Evolutionary conservation across 805 yeast genomes (phyloP), one percentile per base, ranked within the genome.

Genomic region (Cyberlindnera sargentensis): DNA sequence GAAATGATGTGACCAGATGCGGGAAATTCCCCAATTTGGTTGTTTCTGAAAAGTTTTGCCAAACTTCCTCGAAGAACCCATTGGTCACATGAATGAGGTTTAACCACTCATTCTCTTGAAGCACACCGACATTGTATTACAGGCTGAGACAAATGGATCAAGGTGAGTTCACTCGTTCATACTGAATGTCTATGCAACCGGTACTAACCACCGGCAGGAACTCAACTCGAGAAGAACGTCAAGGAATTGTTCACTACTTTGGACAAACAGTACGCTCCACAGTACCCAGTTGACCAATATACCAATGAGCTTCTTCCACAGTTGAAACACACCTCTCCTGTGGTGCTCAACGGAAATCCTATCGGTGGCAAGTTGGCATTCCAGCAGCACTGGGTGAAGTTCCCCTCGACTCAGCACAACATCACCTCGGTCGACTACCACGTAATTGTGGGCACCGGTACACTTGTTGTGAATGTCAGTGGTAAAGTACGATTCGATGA

Each of bases 401-500:
- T 74, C 23, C 85, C 86, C 5, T 55, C 63, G 11, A 70, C 88
- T 1, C 79, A 75, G 45, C 93, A 84, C 56, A 77, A 69, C 42
- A 56, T 83, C 34, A 75, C 78, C n/a, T 74, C 80, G 9, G 70
- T 73, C 42, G 91, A 84, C 57, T 72, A 77, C 38, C 93, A 84
- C 55, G 64, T 76, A 45, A 72, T 84, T 8, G 85, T 85, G 0
- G 86, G 86, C 1, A 70, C 84, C 0, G 79, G 78, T 1, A 67
- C 74, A 1, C 59, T 70, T 33, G 68, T 82, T 6, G 68, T 80
- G 28, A 72, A 71, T 44, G 63, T 77, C 11, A 67, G 69, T 41
- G 66, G 77, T 11, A 84, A 82, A 58, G 84, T 84, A 9, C 69
- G 80, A 47, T 84, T 84, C 52, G 93, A 85, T 60, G 93, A 85